phyloP scores from a whole-genome alignment of 345 rosid species.

The Camelina neglecta region DNA sequence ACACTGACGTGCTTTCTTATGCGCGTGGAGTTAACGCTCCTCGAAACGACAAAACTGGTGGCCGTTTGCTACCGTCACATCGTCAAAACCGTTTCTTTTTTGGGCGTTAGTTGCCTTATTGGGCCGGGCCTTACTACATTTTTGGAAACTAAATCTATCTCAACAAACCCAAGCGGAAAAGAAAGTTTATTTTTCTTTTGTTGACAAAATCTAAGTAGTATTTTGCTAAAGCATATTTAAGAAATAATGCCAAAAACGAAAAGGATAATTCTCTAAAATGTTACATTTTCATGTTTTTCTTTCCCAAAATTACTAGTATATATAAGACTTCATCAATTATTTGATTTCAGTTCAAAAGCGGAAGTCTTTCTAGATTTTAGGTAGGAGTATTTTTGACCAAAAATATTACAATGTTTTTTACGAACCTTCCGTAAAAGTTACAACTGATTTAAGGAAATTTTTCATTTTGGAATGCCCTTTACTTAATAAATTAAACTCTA shows the following conservation, averaged over 20 bases:
- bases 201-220: not conserved
- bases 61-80: constrained; percentile 48
- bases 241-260: not conserved
- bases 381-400: not conserved
- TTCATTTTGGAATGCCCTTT: too few species aligned
- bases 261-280: not conserved
- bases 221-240: not conserved
- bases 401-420: not conserved
- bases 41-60: constrained; percentile 46
- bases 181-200: too few species aligned
- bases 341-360: not conserved
- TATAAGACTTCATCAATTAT: not conserved
- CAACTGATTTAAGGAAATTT: not conserved
- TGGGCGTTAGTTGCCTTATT: constrained; percentile 26
- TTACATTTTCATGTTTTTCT: not conserved
- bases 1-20: not conserved
- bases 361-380: too few species aligned
- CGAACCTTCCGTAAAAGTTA: not conserved
- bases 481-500: too few species aligned
- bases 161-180: too few species aligned
- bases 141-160: too few species aligned
- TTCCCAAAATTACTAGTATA: not conserved
- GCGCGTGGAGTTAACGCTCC: constrained; percentile 16
- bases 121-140: constrained; percentile 36
- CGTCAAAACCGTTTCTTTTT: constrained; percentile 44